Percentiles rank a stretch among this genome's conserved stretches.
These are phyloP conservation scores for Oenanthe javanica DNA, from an alignment of 140 eudicot species.

Conservation along the genomic window DNA sequence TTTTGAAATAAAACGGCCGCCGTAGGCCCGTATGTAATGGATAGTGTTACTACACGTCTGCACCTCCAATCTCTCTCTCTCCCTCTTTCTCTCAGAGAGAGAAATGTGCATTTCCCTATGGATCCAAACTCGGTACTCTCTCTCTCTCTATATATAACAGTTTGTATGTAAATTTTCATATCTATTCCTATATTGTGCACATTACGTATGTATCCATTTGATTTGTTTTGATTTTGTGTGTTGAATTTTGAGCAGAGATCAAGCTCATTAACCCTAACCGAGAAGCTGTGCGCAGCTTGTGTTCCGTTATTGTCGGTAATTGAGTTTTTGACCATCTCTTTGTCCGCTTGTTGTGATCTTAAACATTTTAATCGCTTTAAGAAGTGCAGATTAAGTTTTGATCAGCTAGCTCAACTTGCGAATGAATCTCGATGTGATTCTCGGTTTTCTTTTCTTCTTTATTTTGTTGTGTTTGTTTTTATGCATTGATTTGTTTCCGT, in stretches of 20 bases:
- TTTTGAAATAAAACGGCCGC: too few relatives aligned
- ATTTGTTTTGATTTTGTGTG: not conserved
- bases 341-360: conserved; percentile 30
- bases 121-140: too few relatives aligned
- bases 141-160: too few relatives aligned
- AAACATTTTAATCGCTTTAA: not conserved
- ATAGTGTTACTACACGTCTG: too few relatives aligned
- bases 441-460: not conserved
- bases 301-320: conserved; percentile 51
- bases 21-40: too few relatives aligned
- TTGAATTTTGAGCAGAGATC: conserved; percentile 24
- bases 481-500: not conserved
- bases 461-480: too few relatives aligned
- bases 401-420: conserved; percentile 49
- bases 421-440: conserved; percentile 52
- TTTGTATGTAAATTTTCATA: too few relatives aligned
- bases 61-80: too few relatives aligned
- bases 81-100: too few relatives aligned
- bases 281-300: conserved; percentile 46
- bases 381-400: conserved; percentile 18
- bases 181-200: too few relatives aligned
- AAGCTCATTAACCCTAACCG: conserved; percentile 45
- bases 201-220: not conserved
- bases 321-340: conserved; percentile 41
- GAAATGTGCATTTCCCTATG: too few relatives aligned